These are phyloP conservation scores for Raffaelea ambrosiae DNA, from an alignment of 2,329 filamentous ascomycete genomes.

Conservation along the genomic window DNA sequence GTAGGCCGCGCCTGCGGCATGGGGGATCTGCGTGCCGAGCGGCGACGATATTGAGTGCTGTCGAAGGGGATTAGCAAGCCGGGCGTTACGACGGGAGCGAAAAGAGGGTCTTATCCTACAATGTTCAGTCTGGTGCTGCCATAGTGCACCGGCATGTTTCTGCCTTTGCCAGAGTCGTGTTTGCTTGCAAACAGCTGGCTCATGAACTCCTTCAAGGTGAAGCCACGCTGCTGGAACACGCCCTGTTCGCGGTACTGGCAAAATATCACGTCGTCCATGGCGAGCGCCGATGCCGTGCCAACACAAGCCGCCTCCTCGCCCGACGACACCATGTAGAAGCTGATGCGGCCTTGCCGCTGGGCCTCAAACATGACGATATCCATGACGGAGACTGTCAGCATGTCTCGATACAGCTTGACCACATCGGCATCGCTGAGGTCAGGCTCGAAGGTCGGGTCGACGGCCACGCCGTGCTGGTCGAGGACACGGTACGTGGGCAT, in stretches of 20 bases:
- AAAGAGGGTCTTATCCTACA: constrained; percentile 46
- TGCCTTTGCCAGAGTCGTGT: constrained; percentile 68
- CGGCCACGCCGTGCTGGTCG: constrained; percentile 76
- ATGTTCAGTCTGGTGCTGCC: constrained; percentile 78
- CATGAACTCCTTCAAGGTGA: constrained; percentile 86
- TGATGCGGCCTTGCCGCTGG: constrained; percentile 84
- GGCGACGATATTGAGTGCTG: constrained; percentile 71
- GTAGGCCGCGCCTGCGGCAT: constrained; percentile 70
- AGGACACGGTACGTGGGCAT: constrained; percentile 90
- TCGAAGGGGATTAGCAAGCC: not conserved
- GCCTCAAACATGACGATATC: constrained; percentile 98
- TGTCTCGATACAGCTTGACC: constrained; percentile 54
- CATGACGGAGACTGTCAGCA: constrained; percentile 72
- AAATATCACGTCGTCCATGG: constrained; percentile 82
- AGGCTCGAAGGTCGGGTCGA: constrained; percentile 62
- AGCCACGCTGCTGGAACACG: constrained; percentile 83
- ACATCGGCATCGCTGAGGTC: constrained; percentile 59
- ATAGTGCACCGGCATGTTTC: constrained; percentile 98
- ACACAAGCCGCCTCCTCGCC: constrained; percentile 93
- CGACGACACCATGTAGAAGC: constrained; percentile 96
- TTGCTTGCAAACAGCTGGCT: constrained; percentile 84
- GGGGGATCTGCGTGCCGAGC: constrained; percentile 71
- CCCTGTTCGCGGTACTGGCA: constrained; percentile 93
- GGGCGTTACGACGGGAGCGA: not conserved
- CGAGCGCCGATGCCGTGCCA: constrained; percentile 74